A percentile compares a stretch with the other conserved stretches of the same genome.
Evolutionary conservation across 306 rosid species (phyloP).

Genomic region (Citrullus colocynthis): DNA sequence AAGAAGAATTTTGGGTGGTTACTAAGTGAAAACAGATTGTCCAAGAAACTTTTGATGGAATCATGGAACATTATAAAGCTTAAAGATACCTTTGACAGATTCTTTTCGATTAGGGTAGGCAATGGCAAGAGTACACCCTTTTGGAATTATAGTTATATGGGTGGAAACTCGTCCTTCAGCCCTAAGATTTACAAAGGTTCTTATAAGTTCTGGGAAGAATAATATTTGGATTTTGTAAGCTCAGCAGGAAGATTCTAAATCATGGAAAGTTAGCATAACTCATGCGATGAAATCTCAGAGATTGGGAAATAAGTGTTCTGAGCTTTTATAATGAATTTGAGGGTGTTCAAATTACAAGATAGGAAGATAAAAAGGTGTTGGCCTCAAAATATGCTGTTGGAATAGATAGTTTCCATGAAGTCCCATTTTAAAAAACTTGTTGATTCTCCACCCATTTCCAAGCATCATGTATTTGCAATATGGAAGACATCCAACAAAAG

Average conservation of each 20-base stretch:
- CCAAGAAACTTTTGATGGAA: neutral
- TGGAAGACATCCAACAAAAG: neutral
- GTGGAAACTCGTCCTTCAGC: neutral
- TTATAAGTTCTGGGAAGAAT: neutral
- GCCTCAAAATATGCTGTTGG: neutral
- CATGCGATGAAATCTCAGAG: neutral
- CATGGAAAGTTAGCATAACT: neutral
- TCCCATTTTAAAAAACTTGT: neutral
- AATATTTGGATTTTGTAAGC: neutral
- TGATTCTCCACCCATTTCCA: neutral
- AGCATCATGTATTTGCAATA: neutral
- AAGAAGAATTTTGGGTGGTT: neutral
- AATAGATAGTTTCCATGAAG: neutral
- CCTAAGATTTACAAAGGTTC: neutral
- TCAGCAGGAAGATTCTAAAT: neutral
- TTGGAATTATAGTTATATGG: neutral
- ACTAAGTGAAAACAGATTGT: neutral
- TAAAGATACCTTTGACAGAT: neutral
- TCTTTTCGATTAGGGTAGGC: neutral
- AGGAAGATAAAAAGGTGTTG: neutral
- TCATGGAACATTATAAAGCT: neutral
- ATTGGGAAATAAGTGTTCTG: neutral
- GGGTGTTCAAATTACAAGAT: neutral
- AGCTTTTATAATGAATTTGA: neutral
- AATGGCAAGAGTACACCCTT: neutral